phyloP scores from a whole-genome alignment of 768 basidiomycete species.

The Hygrocybe coccinea region DNA sequence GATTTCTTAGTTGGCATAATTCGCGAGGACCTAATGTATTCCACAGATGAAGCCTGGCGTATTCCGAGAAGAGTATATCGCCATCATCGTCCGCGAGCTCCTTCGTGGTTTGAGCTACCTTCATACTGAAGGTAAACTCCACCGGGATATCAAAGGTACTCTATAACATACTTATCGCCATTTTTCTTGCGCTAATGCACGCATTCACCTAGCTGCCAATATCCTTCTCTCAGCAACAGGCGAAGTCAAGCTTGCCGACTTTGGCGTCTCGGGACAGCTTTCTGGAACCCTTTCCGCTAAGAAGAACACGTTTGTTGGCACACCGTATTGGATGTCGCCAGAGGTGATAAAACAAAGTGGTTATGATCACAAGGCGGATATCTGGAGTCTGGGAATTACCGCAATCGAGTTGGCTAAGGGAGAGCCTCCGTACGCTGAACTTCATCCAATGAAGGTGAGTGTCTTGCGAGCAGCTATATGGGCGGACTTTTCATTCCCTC shows the following conservation, averaged over 20 bases:
- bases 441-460: slow-evolving; percentile 97
- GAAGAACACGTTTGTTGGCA: slow-evolving; percentile 98
- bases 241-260: slow-evolving; percentile 97
- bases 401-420: slow-evolving; percentile 97
- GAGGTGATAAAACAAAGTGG: slow-evolving; percentile 99
- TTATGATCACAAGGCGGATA: slow-evolving; percentile 98
- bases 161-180: background rate
- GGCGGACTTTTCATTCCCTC: too few species aligned
- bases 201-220: slow-evolving; percentile 67
- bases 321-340: slow-evolving; percentile 99
- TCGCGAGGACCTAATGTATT: slow-evolving; percentile 12
- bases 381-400: slow-evolving; percentile 97
- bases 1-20: slow-evolving; percentile 16
- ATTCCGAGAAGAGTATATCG: slow-evolving; percentile 97
- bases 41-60: slow-evolving; percentile 95
- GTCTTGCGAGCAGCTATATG: background rate
- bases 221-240: slow-evolving; percentile 88
- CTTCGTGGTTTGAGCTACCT: slow-evolving; percentile 91
- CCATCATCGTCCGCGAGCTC: slow-evolving; percentile 91
- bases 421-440: slow-evolving; percentile 95
- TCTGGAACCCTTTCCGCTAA: slow-evolving; percentile 88
- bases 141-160: slow-evolving; percentile 97
- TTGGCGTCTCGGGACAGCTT: slow-evolving; percentile 96
- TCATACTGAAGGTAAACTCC: slow-evolving; percentile 92
- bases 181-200: background rate